Conservation (phyloP, 2,329 filamentous ascomycete genomes). For the Fusarium tuaranense region DNA sequence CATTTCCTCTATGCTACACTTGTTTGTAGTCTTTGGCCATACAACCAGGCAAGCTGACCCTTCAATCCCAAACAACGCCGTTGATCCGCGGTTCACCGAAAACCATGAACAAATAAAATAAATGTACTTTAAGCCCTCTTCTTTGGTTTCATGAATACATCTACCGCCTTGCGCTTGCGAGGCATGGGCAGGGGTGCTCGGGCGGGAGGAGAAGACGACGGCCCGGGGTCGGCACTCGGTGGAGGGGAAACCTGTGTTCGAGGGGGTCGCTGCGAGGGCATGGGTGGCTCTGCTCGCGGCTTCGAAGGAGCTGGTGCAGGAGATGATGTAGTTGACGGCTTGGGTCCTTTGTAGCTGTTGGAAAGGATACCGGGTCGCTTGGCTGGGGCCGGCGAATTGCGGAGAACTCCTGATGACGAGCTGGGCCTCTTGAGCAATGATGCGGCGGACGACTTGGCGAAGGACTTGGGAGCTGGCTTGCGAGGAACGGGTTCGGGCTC, state of each 20-base stretch:
- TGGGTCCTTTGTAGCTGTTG: constrained; percentile 42
- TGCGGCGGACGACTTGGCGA: constrained; percentile 20
- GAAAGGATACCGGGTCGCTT: constrained; percentile 44
- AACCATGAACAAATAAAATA: neutral
- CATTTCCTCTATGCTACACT: neutral
- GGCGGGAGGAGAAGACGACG: constrained; percentile 37
- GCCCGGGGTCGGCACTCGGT: constrained; percentile 20
- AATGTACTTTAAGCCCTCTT: constrained; percentile 46
- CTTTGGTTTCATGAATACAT: constrained; percentile 63
- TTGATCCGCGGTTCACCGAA: neutral
- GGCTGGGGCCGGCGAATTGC: neutral
- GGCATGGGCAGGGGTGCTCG: constrained; percentile 18
- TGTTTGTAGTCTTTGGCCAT: constrained; percentile 8
- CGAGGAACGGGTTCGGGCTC: constrained; percentile 23
- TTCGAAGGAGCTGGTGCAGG: constrained; percentile 17
- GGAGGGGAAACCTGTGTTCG: constrained; percentile 36
- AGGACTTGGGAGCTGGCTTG: constrained; percentile 18
- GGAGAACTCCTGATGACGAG: constrained; percentile 5
- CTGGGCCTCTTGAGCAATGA: constrained; percentile 37
- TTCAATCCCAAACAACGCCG: neutral
- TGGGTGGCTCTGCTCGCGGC: constrained; percentile 20
- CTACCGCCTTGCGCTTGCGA: constrained; percentile 59
- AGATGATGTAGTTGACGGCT: constrained; percentile 24
- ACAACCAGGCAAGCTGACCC: neutral
- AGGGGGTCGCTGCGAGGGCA: constrained; percentile 26